Percentiles rank a stretch among this genome's conserved stretches.
phyloP scores from a whole-genome alignment of 2,329 filamentous ascomycete species.

The Lecanicillium sp. region DNA sequence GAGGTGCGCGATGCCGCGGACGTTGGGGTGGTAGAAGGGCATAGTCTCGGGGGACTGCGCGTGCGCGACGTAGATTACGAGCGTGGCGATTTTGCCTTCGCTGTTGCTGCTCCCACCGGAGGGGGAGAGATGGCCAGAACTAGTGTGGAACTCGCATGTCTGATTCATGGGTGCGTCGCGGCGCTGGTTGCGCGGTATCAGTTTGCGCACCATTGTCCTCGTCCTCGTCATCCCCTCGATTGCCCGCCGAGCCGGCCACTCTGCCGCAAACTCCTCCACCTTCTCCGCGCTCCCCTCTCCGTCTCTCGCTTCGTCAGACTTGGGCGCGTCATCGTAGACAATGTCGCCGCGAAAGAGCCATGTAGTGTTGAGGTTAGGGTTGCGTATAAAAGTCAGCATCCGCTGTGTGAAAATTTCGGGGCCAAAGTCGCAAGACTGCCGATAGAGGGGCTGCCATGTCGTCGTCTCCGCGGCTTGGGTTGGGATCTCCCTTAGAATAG shows the following conservation, averaged over 20 bases:
- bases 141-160: slow-evolving; percentile 67
- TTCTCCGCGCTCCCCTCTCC: not conserved
- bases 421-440: slow-evolving; percentile 55
- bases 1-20: slow-evolving; percentile 68
- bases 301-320: slow-evolving; percentile 19
- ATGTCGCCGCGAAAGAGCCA: slow-evolving; percentile 77
- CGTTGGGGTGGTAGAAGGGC: slow-evolving; percentile 83
- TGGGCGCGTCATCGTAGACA: slow-evolving; percentile 34
- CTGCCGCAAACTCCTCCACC: slow-evolving; percentile 25
- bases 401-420: slow-evolving; percentile 57
- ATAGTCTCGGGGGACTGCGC: slow-evolving; percentile 53
- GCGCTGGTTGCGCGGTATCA: slow-evolving; percentile 76
- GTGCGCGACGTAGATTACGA: slow-evolving; percentile 75
- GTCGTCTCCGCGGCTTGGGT: slow-evolving; percentile 16
- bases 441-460: slow-evolving; percentile 49
- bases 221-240: slow-evolving; percentile 34
- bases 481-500: slow-evolving; percentile 30
- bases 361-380: slow-evolving; percentile 73
- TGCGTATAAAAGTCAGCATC: slow-evolving; percentile 69
- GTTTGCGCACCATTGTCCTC: slow-evolving; percentile 64
- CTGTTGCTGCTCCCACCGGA: not conserved
- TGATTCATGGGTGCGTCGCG: slow-evolving; percentile 73
- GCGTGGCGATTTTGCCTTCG: slow-evolving; percentile 21
- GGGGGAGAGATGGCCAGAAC: too few species aligned
- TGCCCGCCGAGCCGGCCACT: slow-evolving; percentile 7